Conservation (phyloP, 202 grass and related monocot genomes). For the Tripidium arundinaceum region DNA sequence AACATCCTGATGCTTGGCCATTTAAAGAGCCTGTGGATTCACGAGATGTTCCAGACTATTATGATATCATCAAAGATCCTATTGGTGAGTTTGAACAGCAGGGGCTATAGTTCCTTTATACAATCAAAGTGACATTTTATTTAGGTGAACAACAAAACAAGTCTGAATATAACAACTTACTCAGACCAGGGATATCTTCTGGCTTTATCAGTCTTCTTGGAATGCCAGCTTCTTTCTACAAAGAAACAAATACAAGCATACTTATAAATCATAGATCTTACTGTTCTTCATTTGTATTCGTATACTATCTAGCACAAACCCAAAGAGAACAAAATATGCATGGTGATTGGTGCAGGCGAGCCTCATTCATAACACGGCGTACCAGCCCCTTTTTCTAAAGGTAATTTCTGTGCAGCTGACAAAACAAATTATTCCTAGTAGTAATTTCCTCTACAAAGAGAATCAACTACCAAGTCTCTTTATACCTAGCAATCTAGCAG, state of each 20-base stretch:
- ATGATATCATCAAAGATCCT: conserved; percentile 98
- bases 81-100: conserved; percentile 57
- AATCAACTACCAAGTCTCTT: not conserved
- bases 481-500: not conserved
- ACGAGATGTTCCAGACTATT: conserved; percentile 95
- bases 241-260: conserved; percentile 11
- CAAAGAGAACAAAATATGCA: conserved; percentile 18
- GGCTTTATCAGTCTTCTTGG: conserved; percentile 81
- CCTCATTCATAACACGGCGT: not conserved
- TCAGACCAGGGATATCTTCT: conserved; percentile 92
- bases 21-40: conserved; percentile 97
- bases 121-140: conserved; percentile 5
- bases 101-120: not conserved
- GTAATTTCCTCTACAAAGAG: not conserved
- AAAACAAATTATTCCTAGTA: not conserved
- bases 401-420: not conserved
- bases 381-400: not conserved
- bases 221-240: conserved; percentile 95
- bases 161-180: conserved; percentile 53
- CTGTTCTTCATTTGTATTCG: not conserved
- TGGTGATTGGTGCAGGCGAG: not conserved
- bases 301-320: conserved; percentile 26
- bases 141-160: conserved; percentile 9
- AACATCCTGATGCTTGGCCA: conserved; percentile 98
- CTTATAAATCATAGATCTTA: conserved; percentile 1